A percentile compares a stretch with the other conserved stretches of the same genome.
Evolutionary conservation across 1,284 basidiomycete species (phyloP).

Genomic region (Ustilago lituana): DNA sequence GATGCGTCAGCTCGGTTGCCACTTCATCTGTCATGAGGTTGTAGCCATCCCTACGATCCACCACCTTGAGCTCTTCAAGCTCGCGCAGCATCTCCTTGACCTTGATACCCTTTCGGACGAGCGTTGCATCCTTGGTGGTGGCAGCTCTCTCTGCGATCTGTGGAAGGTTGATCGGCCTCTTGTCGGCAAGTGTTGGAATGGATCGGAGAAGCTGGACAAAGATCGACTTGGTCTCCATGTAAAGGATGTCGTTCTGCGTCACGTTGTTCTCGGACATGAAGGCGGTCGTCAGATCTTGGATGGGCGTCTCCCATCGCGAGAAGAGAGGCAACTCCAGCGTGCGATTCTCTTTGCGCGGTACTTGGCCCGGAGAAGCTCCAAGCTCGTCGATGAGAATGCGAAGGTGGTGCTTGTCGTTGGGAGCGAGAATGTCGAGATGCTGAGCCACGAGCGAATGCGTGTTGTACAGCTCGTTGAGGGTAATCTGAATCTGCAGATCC

Average conservation of each 20-base stretch:
- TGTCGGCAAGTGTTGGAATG: slow-evolving; percentile 80
- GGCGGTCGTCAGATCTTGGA: slow-evolving; percentile 94
- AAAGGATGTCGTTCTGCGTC: slow-evolving; percentile 96
- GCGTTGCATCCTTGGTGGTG: slow-evolving; percentile 92
- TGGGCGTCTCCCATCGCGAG: slow-evolving; percentile 98
- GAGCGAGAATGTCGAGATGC: slow-evolving; percentile 92
- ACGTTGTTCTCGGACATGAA: slow-evolving; percentile 91
- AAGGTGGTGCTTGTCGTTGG: slow-evolving; percentile 95
- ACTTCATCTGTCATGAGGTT: slow-evolving; percentile 98
- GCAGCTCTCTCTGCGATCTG: slow-evolving; percentile 92
- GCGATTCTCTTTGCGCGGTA: slow-evolving; percentile 96
- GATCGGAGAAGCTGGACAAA: slow-evolving; percentile 97
- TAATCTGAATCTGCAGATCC: slow-evolving; percentile 96
- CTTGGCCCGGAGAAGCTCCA: slow-evolving; percentile 88
- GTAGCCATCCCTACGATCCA: slow-evolving; percentile 84
- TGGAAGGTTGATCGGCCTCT: slow-evolving; percentile 87
- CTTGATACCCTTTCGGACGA: slow-evolving; percentile 96
- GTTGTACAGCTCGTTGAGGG: slow-evolving; percentile 98
- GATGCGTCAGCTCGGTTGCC: slow-evolving; percentile 88
- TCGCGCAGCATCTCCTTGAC: slow-evolving; percentile 98
- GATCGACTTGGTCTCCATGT: slow-evolving; percentile 99
- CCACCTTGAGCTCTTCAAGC: slow-evolving; percentile 87
- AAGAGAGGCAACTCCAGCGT: slow-evolving; percentile 91
- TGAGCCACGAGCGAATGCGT: slow-evolving; percentile 93
- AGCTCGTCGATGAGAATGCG: slow-evolving; percentile 96